These are phyloP conservation scores for Peterozyma xylosa DNA, from an alignment of 805 yeast species.

Conservation along the genomic window DNA sequence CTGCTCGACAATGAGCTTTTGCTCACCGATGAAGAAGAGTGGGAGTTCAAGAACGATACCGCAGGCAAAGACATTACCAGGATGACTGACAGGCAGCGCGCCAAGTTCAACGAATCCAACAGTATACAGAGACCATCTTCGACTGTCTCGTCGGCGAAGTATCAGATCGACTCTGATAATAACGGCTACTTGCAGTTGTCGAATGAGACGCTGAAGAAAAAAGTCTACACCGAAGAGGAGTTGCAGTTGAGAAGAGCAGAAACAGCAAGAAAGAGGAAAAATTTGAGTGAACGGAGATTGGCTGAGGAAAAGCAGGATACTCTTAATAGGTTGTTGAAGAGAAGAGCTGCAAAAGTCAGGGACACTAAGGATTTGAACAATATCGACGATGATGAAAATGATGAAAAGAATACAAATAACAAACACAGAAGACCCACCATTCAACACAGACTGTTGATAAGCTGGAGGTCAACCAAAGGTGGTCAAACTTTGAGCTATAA, in stretches of 20 bases:
- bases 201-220: conserved; percentile 37
- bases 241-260: conserved; percentile 76
- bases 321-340: conserved; percentile 73
- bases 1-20: conserved; percentile 2
- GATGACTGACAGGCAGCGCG: conserved; percentile 52
- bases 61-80: conserved; percentile 34
- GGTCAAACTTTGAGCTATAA: conserved; percentile 5
- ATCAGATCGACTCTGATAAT: background rate
- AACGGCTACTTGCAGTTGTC: conserved; percentile 26
- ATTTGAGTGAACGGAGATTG: conserved; percentile 69
- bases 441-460: conserved; percentile 36
- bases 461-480: conserved; percentile 24
- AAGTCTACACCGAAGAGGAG: conserved; percentile 75
- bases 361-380: conserved; percentile 21
- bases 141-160: background rate
- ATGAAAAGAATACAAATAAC: conserved; percentile 8
- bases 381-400: conserved; percentile 8
- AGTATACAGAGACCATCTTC: conserved; percentile 12
- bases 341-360: conserved; percentile 71
- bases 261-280: conserved; percentile 80
- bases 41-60: conserved; percentile 20
- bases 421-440: conserved; percentile 30
- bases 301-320: conserved; percentile 95
- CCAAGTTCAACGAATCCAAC: conserved; percentile 28
- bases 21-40: conserved; percentile 10